These are phyloP conservation scores for Solanum paucissectum DNA, from an alignment of 257 asterid genomes.

Conservation along the genomic window DNA sequence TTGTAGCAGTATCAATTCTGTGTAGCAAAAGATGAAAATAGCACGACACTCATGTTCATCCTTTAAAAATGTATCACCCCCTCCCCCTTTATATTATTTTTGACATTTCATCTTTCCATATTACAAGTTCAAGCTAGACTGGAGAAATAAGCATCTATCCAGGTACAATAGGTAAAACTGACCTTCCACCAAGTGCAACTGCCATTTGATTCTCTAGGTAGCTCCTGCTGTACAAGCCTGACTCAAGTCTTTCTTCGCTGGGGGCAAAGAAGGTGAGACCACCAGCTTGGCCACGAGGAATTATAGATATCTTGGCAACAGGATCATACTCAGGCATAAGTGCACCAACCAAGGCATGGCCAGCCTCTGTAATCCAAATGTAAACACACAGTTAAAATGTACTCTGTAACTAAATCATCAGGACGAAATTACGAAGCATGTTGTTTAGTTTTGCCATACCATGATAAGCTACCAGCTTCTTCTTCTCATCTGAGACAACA, in stretches of 20 bases:
- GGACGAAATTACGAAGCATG: neutral
- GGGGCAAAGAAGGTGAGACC: slow-evolving; percentile 98
- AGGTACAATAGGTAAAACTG: neutral
- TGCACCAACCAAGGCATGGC: slow-evolving; percentile 99
- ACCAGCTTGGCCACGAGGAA: slow-evolving; percentile 99
- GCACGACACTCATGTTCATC: neutral
- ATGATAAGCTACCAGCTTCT: slow-evolving; percentile 85
- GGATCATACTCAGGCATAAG: slow-evolving; percentile 99
- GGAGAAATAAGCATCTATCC: neutral
- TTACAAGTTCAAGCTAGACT: neutral
- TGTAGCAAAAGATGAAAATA: neutral
- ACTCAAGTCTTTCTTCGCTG: slow-evolving; percentile 97
- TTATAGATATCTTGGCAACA: slow-evolving; percentile 94
- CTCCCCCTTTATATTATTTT: neutral
- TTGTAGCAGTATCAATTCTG: neutral
- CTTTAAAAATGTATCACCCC: neutral
- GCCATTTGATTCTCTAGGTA: slow-evolving; percentile 99
- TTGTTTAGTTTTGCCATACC: slow-evolving; percentile 21
- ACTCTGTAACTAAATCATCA: neutral
- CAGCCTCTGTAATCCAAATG: slow-evolving; percentile 59
- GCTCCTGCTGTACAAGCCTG: slow-evolving; percentile 93
- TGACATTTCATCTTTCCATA: neutral
- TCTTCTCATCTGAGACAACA: slow-evolving; percentile 96
- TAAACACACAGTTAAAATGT: neutral
- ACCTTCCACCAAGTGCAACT: slow-evolving; percentile 99